Conservation (phyloP, 345 rosid genomes). For the Eucalyptus fibrosa region DNA sequence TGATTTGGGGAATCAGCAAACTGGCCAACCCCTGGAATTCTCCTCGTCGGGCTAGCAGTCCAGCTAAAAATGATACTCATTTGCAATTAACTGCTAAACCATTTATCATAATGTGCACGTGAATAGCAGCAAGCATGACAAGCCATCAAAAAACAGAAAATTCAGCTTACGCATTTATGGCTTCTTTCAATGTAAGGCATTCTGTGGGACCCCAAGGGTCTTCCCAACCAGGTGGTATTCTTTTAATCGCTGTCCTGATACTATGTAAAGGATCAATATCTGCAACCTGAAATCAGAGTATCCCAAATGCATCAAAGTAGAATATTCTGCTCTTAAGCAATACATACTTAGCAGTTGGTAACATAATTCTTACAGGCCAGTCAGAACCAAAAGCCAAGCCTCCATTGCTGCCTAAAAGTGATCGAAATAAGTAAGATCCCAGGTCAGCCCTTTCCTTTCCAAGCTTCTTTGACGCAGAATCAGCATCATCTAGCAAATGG, state of each 20-base stretch:
- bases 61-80: not conserved
- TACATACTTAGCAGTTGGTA: not conserved
- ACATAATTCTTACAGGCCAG: slow-evolving; percentile 72
- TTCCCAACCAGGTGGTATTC: slow-evolving; percentile 66
- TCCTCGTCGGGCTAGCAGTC: not conserved
- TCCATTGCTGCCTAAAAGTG: slow-evolving; percentile 51
- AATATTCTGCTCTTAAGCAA: not conserved
- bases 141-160: not conserved
- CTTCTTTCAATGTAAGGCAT: slow-evolving; percentile 49
- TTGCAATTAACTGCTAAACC: not conserved
- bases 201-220: slow-evolving; percentile 71
- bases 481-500: slow-evolving; percentile 84
- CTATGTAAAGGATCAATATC: slow-evolving; percentile 57
- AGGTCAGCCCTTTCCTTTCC: slow-evolving; percentile 60
- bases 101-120: not conserved
- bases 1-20: not conserved
- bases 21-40: not conserved
- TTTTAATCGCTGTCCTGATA: slow-evolving; percentile 61
- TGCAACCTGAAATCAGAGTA: slow-evolving; percentile 32
- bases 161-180: slow-evolving; percentile 51
- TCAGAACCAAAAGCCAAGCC: slow-evolving; percentile 81
- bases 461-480: slow-evolving; percentile 53
- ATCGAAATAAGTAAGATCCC: slow-evolving; percentile 51
- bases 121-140: not conserved
- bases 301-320: not conserved